Evolutionary conservation across 164 flowering plant species (phyloP), one percentile per base, ranked within the genome.

Genomic region (Berberis thunbergii): DNA sequence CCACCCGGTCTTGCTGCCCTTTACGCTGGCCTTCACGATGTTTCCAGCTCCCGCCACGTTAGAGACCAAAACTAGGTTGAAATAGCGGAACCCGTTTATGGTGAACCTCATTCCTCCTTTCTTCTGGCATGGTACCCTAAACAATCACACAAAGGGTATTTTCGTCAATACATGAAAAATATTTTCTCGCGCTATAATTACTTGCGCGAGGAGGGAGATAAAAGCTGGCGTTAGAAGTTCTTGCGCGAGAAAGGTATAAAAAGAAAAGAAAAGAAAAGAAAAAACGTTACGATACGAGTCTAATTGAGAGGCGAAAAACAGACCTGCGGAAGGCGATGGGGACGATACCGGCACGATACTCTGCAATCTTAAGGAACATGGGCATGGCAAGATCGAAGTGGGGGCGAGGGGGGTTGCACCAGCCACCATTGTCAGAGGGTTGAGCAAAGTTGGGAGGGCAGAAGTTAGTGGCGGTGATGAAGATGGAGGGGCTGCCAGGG

Each of bases 31-130:
- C 54, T 54, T 69, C 59, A 67, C 73, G 41, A 88, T 77, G 59
- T 88, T 82, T 1, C 96, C 96, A 41, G 92, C 90, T 7, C 96
- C 96, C 8, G 90, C 96, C 0, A 88, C 96, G 80, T 88, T 88
- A 45, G 84, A 70, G 60, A 88, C 68, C 70, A 89, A 60, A 2
- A 85, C 80, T 74, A 88, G 59, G 73, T 84, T 88, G 84, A 88
- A 88, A 84, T 84, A 88, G 2, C 74, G 76, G 80, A 69, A 73
- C 1, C 96, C 96, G 69, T 86, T 83, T 74, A 89, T 81, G 1
- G 86, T 82, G 80, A 85, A 89, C 46, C 89, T 78, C 57, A 89
- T 81, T 26, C 96, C 93, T 43, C 93, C 93, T 12, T 60, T 39
- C 78, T 84, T 89, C 7, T 78, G 69, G 79, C 96, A 89, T 7